Evolutionary conservation across 225 moss, liverwort and hornwort species (phyloP).

Genomic region (Asterella californica): DNA sequence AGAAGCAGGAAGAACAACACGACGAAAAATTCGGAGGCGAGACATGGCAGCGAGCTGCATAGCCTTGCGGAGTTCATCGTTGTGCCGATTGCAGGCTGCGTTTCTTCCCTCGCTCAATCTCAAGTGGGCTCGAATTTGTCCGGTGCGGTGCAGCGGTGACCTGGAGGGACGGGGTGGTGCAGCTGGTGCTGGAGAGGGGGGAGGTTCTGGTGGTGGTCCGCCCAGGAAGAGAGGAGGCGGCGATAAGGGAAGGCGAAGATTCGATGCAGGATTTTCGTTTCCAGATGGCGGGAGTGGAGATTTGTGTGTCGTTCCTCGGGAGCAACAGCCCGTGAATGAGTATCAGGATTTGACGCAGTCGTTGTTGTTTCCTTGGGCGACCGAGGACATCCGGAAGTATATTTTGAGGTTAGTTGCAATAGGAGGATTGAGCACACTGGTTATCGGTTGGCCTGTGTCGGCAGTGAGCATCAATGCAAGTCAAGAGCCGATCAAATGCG

Average conservation of each 20-base stretch:
- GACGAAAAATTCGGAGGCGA: neutral
- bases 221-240: slow-evolving; percentile 36
- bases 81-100: neutral
- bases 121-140: neutral
- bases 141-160: slow-evolving; percentile 6
- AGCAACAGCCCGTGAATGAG: slow-evolving; percentile 97
- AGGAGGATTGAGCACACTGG: slow-evolving; percentile 41
- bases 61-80: neutral
- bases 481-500: slow-evolving; percentile 79
- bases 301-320: slow-evolving; percentile 91
- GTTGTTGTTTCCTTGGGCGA: slow-evolving; percentile 87
- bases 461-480: slow-evolving; percentile 78
- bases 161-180: slow-evolving; percentile 20
- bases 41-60: slow-evolving; percentile 13
- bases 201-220: slow-evolving; percentile 20
- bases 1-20: neutral
- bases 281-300: slow-evolving; percentile 64
- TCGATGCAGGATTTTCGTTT: slow-evolving; percentile 53
- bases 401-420: slow-evolving; percentile 64
- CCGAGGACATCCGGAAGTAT: slow-evolving; percentile 57
- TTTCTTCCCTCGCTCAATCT: neutral
- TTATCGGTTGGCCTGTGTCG: slow-evolving; percentile 80
- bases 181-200: neutral
- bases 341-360: slow-evolving; percentile 84
- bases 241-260: slow-evolving; percentile 32